phyloP scores from a whole-genome alignment of 2,329 filamentous ascomycete species.

The Colletotrichum graminicola region DNA sequence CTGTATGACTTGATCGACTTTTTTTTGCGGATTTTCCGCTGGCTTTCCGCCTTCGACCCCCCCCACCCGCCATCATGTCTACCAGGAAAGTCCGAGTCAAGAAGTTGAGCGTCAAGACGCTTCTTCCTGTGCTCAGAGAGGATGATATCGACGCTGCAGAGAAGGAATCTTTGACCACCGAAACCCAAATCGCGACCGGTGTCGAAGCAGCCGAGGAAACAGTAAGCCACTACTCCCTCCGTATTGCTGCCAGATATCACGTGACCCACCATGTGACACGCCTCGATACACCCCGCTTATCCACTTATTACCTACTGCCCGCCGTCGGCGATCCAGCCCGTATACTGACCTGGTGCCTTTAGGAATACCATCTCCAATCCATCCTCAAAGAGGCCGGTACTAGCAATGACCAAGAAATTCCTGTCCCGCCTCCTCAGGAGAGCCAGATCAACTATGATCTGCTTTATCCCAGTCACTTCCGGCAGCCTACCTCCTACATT shows the following conservation, averaged over 20 bases:
- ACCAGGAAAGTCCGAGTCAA: slow-evolving; percentile 82
- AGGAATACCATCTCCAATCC: slow-evolving; percentile 97
- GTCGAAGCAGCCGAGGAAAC: slow-evolving; percentile 98
- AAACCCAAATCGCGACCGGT: slow-evolving; percentile 91
- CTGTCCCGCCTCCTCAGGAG: slow-evolving; percentile 73
- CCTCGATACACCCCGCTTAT: slow-evolving; percentile 33
- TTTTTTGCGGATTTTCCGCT: slow-evolving; percentile 73
- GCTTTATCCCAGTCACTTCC: slow-evolving; percentile 83
- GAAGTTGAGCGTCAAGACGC: slow-evolving; percentile 93
- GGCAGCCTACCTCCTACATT: slow-evolving; percentile 92
- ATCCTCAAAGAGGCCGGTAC: slow-evolving; percentile 72
- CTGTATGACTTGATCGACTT: slow-evolving; percentile 74
- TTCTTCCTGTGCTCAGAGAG: slow-evolving; percentile 88
- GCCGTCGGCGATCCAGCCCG: not conserved
- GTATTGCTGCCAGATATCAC: slow-evolving; percentile 58
- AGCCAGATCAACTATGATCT: slow-evolving; percentile 85
- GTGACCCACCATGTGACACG: slow-evolving; percentile 61
- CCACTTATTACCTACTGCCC: slow-evolving; percentile 20
- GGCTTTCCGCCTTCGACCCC: slow-evolving; percentile 55
- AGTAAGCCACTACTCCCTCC: slow-evolving; percentile 71
- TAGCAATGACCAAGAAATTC: slow-evolving; percentile 72
- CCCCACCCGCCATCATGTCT: slow-evolving; percentile 65
- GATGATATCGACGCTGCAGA: slow-evolving; percentile 88
- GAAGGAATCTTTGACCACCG: slow-evolving; percentile 87
- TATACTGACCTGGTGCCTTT: slow-evolving; percentile 49